Evolutionary conservation across 495 filamentous ascomycete species (phyloP).

Genomic region (Neurospora sp.): DNA sequence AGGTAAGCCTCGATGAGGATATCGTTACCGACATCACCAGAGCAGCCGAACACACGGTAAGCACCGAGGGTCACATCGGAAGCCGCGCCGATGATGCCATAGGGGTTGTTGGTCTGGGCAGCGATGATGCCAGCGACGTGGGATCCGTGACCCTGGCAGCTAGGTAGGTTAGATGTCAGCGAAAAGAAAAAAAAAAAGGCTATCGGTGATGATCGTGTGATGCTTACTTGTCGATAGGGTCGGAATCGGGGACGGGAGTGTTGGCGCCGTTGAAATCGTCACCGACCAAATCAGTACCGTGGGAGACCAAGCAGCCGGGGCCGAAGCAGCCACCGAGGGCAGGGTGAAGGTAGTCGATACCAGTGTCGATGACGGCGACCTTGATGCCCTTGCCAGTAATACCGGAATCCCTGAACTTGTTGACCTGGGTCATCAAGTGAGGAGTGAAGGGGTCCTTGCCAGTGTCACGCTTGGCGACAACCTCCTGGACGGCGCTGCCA

Average conservation of each 20-base stretch:
- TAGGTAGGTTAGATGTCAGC: too few species aligned
- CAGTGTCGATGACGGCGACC: slow-evolving; percentile 39
- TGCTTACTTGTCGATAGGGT: slow-evolving; percentile 28
- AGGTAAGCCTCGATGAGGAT: slow-evolving; percentile 46
- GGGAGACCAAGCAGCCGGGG: slow-evolving; percentile 43
- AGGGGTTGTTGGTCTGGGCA: slow-evolving; percentile 37
- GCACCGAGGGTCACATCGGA: slow-evolving; percentile 43
- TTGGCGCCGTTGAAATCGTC: slow-evolving; percentile 37
- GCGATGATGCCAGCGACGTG: slow-evolving; percentile 48
- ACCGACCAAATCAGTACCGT: slow-evolving; percentile 43
- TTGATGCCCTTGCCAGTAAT: slow-evolving; percentile 37
- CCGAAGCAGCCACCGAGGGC: slow-evolving; percentile 50
- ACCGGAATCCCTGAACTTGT: slow-evolving; percentile 35
- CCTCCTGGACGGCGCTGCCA: slow-evolving; percentile 20
- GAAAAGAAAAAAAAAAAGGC: too few species aligned
- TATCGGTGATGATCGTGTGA: too few species aligned
- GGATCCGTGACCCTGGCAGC: slow-evolving; percentile 36
- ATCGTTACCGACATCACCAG: slow-evolving; percentile 37
- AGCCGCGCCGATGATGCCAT: slow-evolving; percentile 45
- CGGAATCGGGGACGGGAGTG: slow-evolving; percentile 33
- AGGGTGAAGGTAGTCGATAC: slow-evolving; percentile 48
- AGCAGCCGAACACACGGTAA: slow-evolving; percentile 47
- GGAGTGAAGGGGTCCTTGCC: slow-evolving; percentile 31
- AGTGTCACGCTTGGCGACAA: slow-evolving; percentile 20
- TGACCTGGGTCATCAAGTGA: slow-evolving; percentile 40